Percentiles rank a stretch among this genome's conserved stretches.
Conservation (phyloP, 148 eudicot genomes). For the Vaccinium myrtillus region DNA sequence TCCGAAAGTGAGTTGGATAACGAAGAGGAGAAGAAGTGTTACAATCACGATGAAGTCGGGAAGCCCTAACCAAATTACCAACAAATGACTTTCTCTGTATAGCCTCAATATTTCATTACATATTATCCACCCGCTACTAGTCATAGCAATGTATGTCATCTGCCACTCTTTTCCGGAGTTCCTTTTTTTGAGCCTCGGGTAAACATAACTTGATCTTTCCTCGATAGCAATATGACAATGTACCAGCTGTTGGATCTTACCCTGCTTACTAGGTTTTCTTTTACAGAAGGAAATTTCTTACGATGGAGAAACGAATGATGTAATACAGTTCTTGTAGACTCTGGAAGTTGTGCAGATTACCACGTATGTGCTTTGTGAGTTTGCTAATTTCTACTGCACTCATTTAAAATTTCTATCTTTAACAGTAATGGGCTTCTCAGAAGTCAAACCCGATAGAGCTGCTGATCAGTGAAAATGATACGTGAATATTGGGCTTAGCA, state of each 20-base stretch:
- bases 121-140: not conserved
- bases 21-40: not conserved
- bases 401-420: too few species aligned
- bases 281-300: not conserved
- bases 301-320: not conserved
- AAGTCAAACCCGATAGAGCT: too few species aligned
- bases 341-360: not conserved
- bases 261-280: not conserved
- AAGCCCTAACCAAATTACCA: not conserved
- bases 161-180: not conserved
- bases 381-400: not conserved
- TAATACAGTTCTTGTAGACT: not conserved
- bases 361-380: not conserved
- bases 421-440: too few species aligned
- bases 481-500: too few species aligned
- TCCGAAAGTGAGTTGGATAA: constrained; percentile 31
- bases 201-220: not conserved
- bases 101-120: not conserved
- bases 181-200: not conserved
- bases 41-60: not conserved
- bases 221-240: not conserved
- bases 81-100: not conserved
- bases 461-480: too few species aligned
- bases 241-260: not conserved
- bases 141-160: not conserved